phyloP scores from a whole-genome alignment of 345 rosid genomes.

The Salix brachista region DNA sequence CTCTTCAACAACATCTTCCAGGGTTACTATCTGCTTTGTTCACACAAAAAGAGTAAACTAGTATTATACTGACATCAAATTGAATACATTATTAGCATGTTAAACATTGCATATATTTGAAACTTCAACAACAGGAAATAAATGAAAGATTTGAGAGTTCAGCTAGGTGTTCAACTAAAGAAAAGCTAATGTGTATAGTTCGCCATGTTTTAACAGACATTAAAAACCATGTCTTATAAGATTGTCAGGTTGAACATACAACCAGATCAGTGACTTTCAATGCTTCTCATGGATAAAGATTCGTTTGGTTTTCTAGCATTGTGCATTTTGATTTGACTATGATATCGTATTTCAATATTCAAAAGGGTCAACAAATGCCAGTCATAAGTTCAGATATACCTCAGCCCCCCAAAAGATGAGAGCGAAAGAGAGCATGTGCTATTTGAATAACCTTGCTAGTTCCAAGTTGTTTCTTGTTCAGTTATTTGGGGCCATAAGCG shows the following conservation, averaged over 20 bases:
- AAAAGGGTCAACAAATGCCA: neutral
- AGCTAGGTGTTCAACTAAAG: neutral
- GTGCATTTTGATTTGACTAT: neutral
- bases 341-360: neutral
- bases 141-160: neutral
- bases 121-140: slow-evolving; percentile 8
- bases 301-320: neutral
- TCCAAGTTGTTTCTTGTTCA: too few species aligned
- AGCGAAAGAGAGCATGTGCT: neutral
- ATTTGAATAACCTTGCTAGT: neutral
- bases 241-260: neutral
- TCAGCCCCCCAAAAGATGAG: neutral
- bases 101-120: neutral
- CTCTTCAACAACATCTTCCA: slow-evolving; percentile 98
- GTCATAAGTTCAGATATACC: neutral
- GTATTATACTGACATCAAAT: neutral
- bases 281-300: too few species aligned
- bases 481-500: too few species aligned
- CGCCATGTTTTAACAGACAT: neutral
- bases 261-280: neutral
- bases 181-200: neutral
- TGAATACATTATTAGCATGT: neutral
- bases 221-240: too few species aligned
- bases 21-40: slow-evolving; percentile 73
- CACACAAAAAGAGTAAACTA: slow-evolving; percentile 4